Evolutionary conservation across 1,284 basidiomycete species (phyloP).

Genomic region (Ceratobasidium sp.): DNA sequence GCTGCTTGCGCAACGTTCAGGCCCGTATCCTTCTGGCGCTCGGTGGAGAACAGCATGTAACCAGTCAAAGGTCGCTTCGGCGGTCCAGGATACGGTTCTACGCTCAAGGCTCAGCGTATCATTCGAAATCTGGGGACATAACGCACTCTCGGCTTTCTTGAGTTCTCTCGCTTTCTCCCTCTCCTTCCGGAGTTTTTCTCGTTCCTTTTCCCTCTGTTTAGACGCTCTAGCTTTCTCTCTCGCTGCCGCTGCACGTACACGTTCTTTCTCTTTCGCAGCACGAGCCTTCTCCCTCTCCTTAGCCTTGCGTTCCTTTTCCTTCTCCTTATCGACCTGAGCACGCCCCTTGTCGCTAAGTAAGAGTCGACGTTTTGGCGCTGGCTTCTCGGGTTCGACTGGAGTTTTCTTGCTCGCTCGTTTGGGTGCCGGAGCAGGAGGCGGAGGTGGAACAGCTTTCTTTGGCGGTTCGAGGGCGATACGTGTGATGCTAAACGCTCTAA

Average conservation of each 20-base stretch:
- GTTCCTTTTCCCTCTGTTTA: too few relatives aligned
- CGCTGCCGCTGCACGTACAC: neutral
- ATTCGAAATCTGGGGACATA: neutral
- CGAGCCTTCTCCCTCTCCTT: too few relatives aligned
- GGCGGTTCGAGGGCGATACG: constrained; percentile 30
- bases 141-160: constrained; percentile 12
- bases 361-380: neutral
- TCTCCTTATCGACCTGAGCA: neutral
- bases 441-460: constrained; percentile 19
- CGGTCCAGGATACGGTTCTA: constrained; percentile 29
- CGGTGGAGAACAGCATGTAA: neutral
- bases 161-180: neutral
- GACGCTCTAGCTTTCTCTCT: neutral
- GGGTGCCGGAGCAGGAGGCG: constrained; percentile 1
- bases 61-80: neutral
- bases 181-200: neutral
- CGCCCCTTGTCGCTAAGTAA: constrained; percentile 21
- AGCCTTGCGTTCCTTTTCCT: neutral
- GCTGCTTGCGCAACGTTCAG: neutral
- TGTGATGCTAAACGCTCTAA: constrained; percentile 21
- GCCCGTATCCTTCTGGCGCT: neutral
- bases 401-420: constrained; percentile 4
- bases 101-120: neutral
- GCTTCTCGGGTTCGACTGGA: constrained; percentile 5
- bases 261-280: neutral